Conservation (phyloP, 164 flowering plant genomes). For the Brasenia schreberi region DNA sequence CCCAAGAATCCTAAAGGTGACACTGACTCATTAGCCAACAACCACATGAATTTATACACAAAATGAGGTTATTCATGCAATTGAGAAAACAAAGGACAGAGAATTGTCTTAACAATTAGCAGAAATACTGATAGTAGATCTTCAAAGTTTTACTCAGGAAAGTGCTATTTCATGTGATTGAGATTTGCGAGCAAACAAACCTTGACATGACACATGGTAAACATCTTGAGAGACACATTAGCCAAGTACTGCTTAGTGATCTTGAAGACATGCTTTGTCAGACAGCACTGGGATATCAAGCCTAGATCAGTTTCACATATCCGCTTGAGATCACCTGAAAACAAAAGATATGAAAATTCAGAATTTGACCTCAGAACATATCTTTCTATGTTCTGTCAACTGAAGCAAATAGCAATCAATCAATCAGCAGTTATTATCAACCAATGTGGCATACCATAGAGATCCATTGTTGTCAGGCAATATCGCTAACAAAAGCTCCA, state of each 20-base stretch:
- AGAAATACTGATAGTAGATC: too few species aligned
- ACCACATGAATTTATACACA: too few species aligned
- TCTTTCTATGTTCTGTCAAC: neutral
- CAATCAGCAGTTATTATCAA: neutral
- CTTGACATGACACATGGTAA: too few species aligned
- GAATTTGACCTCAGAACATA: neutral
- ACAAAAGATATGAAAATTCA: neutral
- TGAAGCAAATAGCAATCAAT: neutral
- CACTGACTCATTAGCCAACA: too few species aligned
- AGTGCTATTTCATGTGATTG: too few species aligned
- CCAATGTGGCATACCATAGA: constrained; percentile 29
- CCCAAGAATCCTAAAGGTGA: too few species aligned
- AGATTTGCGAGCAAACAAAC: too few species aligned
- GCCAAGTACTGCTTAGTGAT: constrained; percentile 34
- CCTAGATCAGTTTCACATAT: constrained; percentile 50
- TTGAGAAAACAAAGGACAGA: too few species aligned
- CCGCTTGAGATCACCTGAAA: constrained; percentile 38
- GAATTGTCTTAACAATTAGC: too few species aligned
- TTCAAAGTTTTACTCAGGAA: too few species aligned
- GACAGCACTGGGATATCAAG: constrained; percentile 43
- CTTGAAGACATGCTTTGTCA: constrained; percentile 29
- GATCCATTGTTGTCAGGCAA: constrained; percentile 47
- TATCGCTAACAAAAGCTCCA: constrained; percentile 37
- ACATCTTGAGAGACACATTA: constrained; percentile 30
- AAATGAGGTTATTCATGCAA: too few species aligned